Evolutionary conservation across 2,329 filamentous ascomycete genomes (phyloP).

Genomic region (Botrytis deweyae): DNA sequence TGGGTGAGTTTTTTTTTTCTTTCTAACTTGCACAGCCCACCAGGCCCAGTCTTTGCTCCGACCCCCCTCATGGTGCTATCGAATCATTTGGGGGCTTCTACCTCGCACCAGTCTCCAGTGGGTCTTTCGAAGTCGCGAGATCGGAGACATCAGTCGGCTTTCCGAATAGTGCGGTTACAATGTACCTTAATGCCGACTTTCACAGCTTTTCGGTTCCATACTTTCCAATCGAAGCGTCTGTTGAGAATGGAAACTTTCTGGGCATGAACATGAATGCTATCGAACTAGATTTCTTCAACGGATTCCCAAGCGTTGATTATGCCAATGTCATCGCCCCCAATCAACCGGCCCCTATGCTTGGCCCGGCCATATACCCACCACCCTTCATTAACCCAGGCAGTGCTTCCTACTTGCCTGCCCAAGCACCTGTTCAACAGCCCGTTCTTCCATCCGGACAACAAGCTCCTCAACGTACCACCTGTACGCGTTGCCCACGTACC

Average conservation of each 20-base stretch:
- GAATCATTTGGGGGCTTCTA: too few relatives aligned
- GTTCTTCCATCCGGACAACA: not conserved
- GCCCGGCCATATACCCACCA: not conserved
- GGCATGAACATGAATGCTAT: not conserved
- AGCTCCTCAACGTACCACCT: not conserved
- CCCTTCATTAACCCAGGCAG: not conserved
- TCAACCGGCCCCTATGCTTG: not conserved
- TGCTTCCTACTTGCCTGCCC: not conserved
- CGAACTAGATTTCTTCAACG: not conserved
- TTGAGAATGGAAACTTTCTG: rapidly evolving
- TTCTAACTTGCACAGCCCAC: too few relatives aligned
- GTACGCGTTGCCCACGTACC: not conserved
- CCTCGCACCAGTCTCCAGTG: too few relatives aligned
- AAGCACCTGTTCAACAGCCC: not conserved
- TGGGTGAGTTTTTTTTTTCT: not conserved
- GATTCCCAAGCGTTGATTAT: not conserved
- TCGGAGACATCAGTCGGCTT: too few relatives aligned
- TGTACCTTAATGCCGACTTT: rapidly evolving
- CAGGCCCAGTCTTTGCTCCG: too few relatives aligned
- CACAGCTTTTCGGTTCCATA: rapidly evolving
- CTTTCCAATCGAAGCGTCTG: rapidly evolving
- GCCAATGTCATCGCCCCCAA: rapidly evolving
- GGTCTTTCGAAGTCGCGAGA: too few relatives aligned
- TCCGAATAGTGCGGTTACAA: rapidly evolving
- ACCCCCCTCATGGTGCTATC: too few relatives aligned